Percentiles rank a stretch among this genome's conserved stretches.
Conservation (phyloP, 2,329 filamentous ascomycete genomes). For the Scedosporium boydii region DNA sequence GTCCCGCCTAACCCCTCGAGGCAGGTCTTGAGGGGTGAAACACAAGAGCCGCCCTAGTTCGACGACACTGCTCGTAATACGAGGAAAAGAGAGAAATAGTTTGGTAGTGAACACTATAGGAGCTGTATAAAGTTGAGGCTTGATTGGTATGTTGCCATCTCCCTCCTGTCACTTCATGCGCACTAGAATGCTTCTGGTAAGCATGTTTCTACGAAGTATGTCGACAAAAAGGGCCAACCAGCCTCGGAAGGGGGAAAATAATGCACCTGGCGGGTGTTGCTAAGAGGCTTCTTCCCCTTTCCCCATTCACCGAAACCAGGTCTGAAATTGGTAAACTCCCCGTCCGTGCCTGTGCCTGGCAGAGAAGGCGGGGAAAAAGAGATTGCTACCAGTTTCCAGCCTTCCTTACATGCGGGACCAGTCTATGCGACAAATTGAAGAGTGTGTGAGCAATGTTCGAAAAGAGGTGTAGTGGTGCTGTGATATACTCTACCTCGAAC, state of each 20-base stretch:
- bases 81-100: too few relatives aligned
- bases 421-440: background rate
- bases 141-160: background rate
- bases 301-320: background rate
- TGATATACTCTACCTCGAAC: background rate
- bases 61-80: too few relatives aligned
- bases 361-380: background rate
- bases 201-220: background rate
- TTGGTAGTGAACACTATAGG: background rate
- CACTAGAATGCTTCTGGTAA: background rate
- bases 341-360: background rate
- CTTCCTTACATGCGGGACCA: background rate
- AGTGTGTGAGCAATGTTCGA: background rate
- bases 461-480: background rate
- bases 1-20: background rate
- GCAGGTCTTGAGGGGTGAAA: background rate
- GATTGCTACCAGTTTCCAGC: background rate
- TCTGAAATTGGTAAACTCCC: background rate
- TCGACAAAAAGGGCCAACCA: background rate
- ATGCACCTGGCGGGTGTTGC: background rate
- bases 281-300: background rate
- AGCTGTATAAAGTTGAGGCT: background rate
- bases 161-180: background rate
- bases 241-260: background rate
- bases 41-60: too few relatives aligned